Evolutionary conservation across 129 eudicot genomes (phyloP).

Genomic region (Artemisia tridentata): DNA sequence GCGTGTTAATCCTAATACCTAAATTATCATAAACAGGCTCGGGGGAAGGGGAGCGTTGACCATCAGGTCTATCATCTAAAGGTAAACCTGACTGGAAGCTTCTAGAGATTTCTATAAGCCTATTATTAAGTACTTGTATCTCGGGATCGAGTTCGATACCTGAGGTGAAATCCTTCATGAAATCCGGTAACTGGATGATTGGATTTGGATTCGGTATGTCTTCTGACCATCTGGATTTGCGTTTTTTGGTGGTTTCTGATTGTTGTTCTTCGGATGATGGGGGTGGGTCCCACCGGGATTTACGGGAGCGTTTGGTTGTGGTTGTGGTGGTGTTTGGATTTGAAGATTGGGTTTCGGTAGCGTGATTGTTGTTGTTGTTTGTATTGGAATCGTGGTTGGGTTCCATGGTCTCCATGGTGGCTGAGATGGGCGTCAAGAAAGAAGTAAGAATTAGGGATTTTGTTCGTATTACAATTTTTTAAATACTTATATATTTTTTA

Average conservation of each 20-base stretch:
- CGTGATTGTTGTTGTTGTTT: no score
- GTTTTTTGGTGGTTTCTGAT: constrained; percentile 39
- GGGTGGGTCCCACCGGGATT: constrained; percentile 27
- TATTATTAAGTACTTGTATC: constrained; percentile 63
- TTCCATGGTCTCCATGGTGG: no score
- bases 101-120: constrained; percentile 69
- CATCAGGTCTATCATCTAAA: constrained; percentile 82
- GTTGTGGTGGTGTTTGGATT: constrained; percentile 14
- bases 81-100: constrained; percentile 65
- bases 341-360: no score
- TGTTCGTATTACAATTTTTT: no score
- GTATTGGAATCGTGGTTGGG: no score
- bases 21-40: constrained; percentile 81
- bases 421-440: no score
- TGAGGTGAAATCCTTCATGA: constrained; percentile 73
- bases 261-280: constrained; percentile 36
- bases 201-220: constrained; percentile 58
- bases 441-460: no score
- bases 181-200: constrained; percentile 61
- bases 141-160: constrained; percentile 86
- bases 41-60: constrained; percentile 88
- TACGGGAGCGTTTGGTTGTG: constrained; percentile 29
- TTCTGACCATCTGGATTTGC: constrained; percentile 68
- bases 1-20: constrained; percentile 76
- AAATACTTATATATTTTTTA: no score